Percentiles rank a stretch among this genome's conserved stretches.
Evolutionary conservation across 1,284 basidiomycete species (phyloP).

Genomic region (Tilletia horrida): DNA sequence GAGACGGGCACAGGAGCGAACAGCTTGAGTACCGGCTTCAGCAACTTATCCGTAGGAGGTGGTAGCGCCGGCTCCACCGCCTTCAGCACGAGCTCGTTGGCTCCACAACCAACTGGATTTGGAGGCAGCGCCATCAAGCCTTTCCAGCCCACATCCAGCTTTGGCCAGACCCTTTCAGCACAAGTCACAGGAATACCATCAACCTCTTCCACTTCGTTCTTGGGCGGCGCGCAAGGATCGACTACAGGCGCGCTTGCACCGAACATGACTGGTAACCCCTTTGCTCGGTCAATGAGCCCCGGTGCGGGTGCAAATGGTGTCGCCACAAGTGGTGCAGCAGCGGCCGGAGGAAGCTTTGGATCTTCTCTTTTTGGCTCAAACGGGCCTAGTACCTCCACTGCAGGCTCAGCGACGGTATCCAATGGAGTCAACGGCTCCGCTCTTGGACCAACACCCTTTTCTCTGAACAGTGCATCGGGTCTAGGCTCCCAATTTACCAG

Average conservation of each 20-base stretch:
- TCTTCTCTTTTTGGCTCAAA: constrained; percentile 17
- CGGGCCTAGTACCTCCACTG: not conserved
- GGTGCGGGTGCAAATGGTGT: not conserved
- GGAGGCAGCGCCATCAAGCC: constrained; percentile 32
- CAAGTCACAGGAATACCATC: constrained; percentile 19
- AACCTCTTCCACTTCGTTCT: constrained; percentile 18
- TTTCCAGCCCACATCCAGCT: constrained; percentile 42
- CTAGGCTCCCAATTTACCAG: too few relatives aligned
- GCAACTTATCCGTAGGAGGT: constrained; percentile 30
- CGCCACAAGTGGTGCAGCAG: not conserved
- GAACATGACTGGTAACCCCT: constrained; percentile 40
- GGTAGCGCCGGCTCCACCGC: constrained; percentile 15
- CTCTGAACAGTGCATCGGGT: too few relatives aligned
- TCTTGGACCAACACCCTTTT: constrained; percentile 16
- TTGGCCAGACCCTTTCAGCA: constrained; percentile 34
- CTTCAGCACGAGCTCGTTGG: constrained; percentile 22
- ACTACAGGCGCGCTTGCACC: constrained; percentile 15
- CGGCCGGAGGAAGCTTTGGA: constrained; percentile 15
- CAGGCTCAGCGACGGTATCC: constrained; percentile 1
- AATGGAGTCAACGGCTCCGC: constrained; percentile 8
- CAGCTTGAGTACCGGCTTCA: constrained; percentile 20
- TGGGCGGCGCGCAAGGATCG: not conserved
- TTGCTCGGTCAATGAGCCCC: constrained; percentile 23
- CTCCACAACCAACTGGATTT: constrained; percentile 42
- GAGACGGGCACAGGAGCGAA: constrained; percentile 1